Evolutionary conservation across 257 asterid species (phyloP), one percentile per base, ranked within the genome.

Genomic region (Henckelia pumila): DNA sequence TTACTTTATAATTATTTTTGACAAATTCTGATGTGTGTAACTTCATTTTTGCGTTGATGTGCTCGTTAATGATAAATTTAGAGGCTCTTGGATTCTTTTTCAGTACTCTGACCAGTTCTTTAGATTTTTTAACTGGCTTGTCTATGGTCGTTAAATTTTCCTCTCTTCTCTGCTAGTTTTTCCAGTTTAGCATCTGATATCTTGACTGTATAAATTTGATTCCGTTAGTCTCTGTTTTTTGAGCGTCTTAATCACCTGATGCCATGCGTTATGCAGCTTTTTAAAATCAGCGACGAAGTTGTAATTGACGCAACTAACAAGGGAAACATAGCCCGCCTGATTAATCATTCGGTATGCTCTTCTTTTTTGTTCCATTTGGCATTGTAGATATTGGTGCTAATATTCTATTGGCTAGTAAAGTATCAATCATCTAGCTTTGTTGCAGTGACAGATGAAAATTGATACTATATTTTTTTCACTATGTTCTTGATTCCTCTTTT

Each of bases 321-420:
- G 77, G 99, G 99, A 73, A 91, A 89, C 73, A 91, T 94, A n/a
- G 98, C 93, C 65, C 99, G 99, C 73, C 74, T 94, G 77, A 94
- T 94, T 77, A 94, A 94, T 72, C 99, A 94, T 68, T 94, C 99
- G 77, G 99, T 94, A 85, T 71, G 82, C 70, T 66, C 64, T 60
- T 75, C 61, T 62, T 49, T 26, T 65, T 19, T 66, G 22, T 56
- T 61, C 52, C 30, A 2, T 61, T 21, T 63, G 21, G 11, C 23
- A 9, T 32, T 30, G 56, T 22, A 56, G 57, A 25, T 23, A n/a
- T 32, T 26, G 17, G 17, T 62, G 58, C 25, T 24, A 10, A 25
- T 33, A 7, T 16, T 21, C 26, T 64, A 8, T 68, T 69, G 61
- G 73, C 50, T 59, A 49, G 32, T 49, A 61, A 23, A 61, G 0